Evolutionary conservation across 371 early-diverging fungal species (phyloP).

Genomic region (Blakeslea trispora): DNA sequence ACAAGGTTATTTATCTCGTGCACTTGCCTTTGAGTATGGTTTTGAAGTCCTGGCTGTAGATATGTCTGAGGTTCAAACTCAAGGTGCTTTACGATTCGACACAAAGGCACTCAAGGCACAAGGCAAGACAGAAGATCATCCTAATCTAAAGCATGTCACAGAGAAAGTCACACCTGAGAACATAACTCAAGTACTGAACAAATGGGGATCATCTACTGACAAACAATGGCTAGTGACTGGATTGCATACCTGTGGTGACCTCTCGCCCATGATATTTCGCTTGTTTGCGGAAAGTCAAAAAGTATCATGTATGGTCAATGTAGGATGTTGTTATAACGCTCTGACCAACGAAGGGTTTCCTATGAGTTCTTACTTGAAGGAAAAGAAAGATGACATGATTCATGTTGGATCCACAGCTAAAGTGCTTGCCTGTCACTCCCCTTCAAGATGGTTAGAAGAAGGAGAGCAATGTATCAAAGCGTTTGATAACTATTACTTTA

Average conservation of each 20-base stretch:
- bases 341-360: conserved; percentile 71
- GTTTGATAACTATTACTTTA: conserved; percentile 73
- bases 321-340: conserved; percentile 89
- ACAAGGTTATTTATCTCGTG: conserved; percentile 78
- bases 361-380: conserved; percentile 44
- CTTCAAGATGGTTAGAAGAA: conserved; percentile 71
- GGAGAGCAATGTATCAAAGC: conserved; percentile 57
- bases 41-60: conserved; percentile 83
- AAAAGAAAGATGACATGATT: conserved; percentile 38
- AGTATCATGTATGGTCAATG: conserved; percentile 71
- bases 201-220: conserved; percentile 18
- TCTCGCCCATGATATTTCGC: conserved; percentile 72
- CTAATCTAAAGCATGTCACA: conserved; percentile 51
- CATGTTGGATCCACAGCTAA: conserved; percentile 66
- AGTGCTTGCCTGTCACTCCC: conserved; percentile 85
- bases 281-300: conserved; percentile 66
- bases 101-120: conserved; percentile 47
- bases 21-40: conserved; percentile 68
- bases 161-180: conserved; percentile 58
- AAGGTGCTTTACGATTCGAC: conserved; percentile 74
- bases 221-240: conserved; percentile 76
- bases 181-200: conserved; percentile 37
- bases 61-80: conserved; percentile 73
- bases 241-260: conserved; percentile 86
- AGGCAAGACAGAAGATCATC: conserved; percentile 6